These are phyloP conservation scores for Aureobasidium sp. DNA, from an alignment of 2,329 filamentous ascomycete genomes.

Conservation along the genomic window DNA sequence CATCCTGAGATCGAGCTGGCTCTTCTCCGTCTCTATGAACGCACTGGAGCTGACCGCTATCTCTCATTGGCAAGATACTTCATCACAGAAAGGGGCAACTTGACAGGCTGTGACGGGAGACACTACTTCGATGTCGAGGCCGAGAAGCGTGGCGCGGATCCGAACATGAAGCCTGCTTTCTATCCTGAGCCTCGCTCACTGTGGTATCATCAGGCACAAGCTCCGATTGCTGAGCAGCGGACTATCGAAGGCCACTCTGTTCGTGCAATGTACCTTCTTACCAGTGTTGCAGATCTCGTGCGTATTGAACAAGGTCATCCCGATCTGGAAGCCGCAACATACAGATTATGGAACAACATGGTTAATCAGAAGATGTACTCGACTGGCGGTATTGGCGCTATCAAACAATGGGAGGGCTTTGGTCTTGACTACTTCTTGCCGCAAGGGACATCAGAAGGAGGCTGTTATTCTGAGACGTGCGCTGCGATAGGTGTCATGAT, in stretches of 20 bases:
- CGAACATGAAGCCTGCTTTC: conserved; percentile 21
- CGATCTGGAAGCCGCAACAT: conserved; percentile 32
- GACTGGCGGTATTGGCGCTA: conserved; percentile 53
- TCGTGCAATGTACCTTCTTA: conserved; percentile 54
- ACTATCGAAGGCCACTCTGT: conserved; percentile 55
- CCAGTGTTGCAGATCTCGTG: conserved; percentile 50
- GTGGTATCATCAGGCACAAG: conserved; percentile 52
- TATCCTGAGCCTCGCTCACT: conserved; percentile 24
- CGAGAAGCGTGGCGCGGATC: conserved; percentile 42
- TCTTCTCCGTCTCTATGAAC: conserved; percentile 39
- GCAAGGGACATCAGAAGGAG: conserved; percentile 49
- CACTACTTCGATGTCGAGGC: conserved; percentile 52
- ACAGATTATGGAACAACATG: conserved; percentile 54
- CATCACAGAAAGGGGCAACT: conserved; percentile 51
- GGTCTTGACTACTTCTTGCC: conserved; percentile 53
- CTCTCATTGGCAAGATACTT: conserved; percentile 50
- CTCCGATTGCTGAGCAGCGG: conserved; percentile 47
- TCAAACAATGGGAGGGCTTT: conserved; percentile 55
- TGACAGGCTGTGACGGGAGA: conserved; percentile 40
- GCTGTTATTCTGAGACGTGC: conserved; percentile 57
- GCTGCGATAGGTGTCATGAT: conserved; percentile 55
- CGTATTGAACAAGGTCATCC: conserved; percentile 31
- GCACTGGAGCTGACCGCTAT: conserved; percentile 33
- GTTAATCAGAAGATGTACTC: conserved; percentile 55
- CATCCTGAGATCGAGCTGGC: conserved; percentile 51